phyloP scores from a whole-genome alignment of 192 early-diverging fungal genomes.

The Spizellomyces punctatus region DNA sequence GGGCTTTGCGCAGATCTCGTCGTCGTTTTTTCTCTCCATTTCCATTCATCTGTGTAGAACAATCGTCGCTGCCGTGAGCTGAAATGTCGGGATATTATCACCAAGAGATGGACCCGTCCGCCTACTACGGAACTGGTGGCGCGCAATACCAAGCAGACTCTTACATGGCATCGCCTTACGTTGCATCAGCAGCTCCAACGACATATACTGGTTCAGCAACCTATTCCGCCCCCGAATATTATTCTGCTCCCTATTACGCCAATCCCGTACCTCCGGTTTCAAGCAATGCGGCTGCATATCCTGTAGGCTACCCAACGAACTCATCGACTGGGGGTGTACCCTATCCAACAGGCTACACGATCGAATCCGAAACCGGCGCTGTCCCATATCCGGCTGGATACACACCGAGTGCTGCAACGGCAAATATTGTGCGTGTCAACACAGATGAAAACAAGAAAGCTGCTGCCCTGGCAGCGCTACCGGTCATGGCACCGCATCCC shows the following conservation, averaged over 20 bases:
- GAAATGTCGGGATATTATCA: background rate
- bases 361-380: constrained; percentile 13
- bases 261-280: background rate
- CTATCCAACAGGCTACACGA: constrained; percentile 26
- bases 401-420: constrained; percentile 25
- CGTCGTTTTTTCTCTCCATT: no score
- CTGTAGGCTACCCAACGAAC: background rate
- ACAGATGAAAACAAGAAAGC: constrained; percentile 27
- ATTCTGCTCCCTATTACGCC: constrained; percentile 2
- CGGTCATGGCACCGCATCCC: background rate
- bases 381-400: constrained; percentile 32
- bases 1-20: no score
- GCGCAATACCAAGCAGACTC: no score
- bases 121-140: background rate
- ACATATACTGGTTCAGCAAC: constrained; percentile 1
- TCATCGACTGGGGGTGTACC: constrained; percentile 9
- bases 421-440: constrained; percentile 6
- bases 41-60: no score
- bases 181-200: background rate
- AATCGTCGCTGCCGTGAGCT: no score
- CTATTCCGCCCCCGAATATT: constrained; percentile 12
- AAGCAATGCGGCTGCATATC: background rate
- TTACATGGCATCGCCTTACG: background rate
- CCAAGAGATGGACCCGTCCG: background rate
- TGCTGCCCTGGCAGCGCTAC: constrained; percentile 28